Conservation (phyloP, 2,329 filamentous ascomycete species). For the Fusarium dimerum region DNA sequence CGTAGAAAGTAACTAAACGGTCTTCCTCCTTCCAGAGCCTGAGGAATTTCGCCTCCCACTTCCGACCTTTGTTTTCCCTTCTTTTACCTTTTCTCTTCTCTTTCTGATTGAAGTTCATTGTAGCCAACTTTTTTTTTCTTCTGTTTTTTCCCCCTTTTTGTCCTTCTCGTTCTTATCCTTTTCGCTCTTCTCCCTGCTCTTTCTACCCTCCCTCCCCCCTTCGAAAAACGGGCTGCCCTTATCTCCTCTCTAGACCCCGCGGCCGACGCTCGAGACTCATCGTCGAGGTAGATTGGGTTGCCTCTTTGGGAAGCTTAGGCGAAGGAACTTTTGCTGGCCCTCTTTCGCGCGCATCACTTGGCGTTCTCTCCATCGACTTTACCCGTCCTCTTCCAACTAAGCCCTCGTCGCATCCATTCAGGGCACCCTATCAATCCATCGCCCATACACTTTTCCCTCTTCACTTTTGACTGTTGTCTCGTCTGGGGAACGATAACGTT, state of each 20-base stretch:
- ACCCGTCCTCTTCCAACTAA: conserved; percentile 21
- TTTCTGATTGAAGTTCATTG: too few species aligned
- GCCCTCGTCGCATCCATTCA: conserved; percentile 19
- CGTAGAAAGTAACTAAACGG: too few species aligned
- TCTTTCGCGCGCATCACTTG: conserved; percentile 38
- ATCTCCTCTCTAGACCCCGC: conserved; percentile 30
- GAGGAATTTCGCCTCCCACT: too few species aligned
- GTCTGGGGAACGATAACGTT: conserved; percentile 38
- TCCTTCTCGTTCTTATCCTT: not conserved
- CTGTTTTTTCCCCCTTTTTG: too few species aligned
- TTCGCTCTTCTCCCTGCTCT: not conserved
- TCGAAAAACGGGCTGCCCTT: conserved; percentile 15
- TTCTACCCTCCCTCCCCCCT: conserved; percentile 3
- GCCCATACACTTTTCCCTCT: conserved; percentile 28
- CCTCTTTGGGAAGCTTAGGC: conserved; percentile 38
- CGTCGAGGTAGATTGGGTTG: conserved; percentile 35
- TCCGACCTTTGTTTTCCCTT: too few species aligned
- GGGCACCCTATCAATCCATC: conserved; percentile 28
- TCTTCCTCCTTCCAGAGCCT: too few species aligned
- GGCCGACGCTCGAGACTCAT: conserved; percentile 26
- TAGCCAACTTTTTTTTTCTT: too few species aligned
- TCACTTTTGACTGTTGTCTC: conserved; percentile 22
- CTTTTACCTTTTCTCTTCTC: too few species aligned
- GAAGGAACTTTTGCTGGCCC: conserved; percentile 44
- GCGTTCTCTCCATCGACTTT: conserved; percentile 26